Base-by-base conservation (phyloP, 2,329 filamentous ascomycete genomes). In the Aspergillus fijiensis region DNA sequence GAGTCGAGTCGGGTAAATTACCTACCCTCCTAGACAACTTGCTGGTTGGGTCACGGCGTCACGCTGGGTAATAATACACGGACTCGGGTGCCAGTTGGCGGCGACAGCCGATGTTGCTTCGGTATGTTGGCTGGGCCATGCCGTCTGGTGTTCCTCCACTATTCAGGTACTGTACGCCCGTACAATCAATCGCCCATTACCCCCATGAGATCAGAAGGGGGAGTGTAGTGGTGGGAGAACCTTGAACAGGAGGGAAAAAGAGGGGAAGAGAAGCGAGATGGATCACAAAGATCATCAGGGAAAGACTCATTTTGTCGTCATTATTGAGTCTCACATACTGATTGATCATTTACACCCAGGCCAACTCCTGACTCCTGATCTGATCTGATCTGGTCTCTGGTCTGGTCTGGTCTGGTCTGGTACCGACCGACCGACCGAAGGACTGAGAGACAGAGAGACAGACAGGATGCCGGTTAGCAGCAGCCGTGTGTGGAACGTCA, bases 401-500 rank as follows among this genome's bases (percentile, higher is more conserved):
- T 23, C 23, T 33, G 35, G 21, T 19, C 31, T 39, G 42, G 14
- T 47, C 47, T 23, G 42, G 29, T 35, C 49, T 52, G 51, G 49
- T 58, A 51, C 59, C 60, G 59, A 62, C 49, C 55, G 51, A 59
- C 63, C 55, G 60, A 62, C 63, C 62, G 62, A 45, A 29, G 27
- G 27, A 29, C 27, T 45, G 39, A 45, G 14, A 16, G 39, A 9
- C 14, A 19, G 39, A 45, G 6, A n/a, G 16, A 16, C 16, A 45
- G 39, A 45, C 39, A 65, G 60, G 58, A 61, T 58, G 62, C 62
- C 65, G 64, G 65, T 60, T 67, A 65, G 57, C 65, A 67, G 58
- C 64, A 66, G 63, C 60, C 60, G 65, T 55, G 47, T 58, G 65
- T 65, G 65, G 57, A 66, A 67, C 65, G 55, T 66, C 58, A 63